A percentile compares a stretch with the other conserved stretches of the same genome.
These are phyloP conservation scores for Camillea tinctor DNA, from an alignment of 2,329 filamentous ascomycete genomes.

Conservation along the genomic window DNA sequence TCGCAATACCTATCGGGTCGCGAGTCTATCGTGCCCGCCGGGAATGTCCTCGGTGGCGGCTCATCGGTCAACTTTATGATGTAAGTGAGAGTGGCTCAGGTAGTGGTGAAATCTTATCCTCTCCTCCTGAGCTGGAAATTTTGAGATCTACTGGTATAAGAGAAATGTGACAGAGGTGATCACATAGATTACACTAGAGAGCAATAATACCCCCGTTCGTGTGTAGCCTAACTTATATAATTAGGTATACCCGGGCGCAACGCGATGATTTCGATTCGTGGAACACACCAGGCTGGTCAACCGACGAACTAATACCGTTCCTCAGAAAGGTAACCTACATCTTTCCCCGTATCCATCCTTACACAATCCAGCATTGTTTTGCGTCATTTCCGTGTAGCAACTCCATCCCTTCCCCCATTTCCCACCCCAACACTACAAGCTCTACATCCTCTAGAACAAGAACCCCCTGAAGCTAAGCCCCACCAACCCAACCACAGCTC, in stretches of 20 bases:
- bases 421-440: neutral
- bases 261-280: slow-evolving; percentile 33
- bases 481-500: slow-evolving; percentile 20
- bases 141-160: neutral
- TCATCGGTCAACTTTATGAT: slow-evolving; percentile 51
- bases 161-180: neutral
- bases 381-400: neutral
- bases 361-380: neutral
- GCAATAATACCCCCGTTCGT: neutral
- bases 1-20: slow-evolving; percentile 42
- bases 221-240: neutral
- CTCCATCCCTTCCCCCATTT: neutral
- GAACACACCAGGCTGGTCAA: slow-evolving; percentile 30
- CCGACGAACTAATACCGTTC: slow-evolving; percentile 44
- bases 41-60: slow-evolving; percentile 54
- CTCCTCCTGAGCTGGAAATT: neutral
- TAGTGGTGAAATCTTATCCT: neutral
- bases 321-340: slow-evolving; percentile 44
- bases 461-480: neutral
- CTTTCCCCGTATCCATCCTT: neutral
- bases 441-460: neutral
- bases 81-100: slow-evolving; percentile 13
- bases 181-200: neutral
- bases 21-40: slow-evolving; percentile 39
- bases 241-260: slow-evolving; percentile 34